Conservation (phyloP, 768 basidiomycete species). For the Mycena chlorophos region DNA sequence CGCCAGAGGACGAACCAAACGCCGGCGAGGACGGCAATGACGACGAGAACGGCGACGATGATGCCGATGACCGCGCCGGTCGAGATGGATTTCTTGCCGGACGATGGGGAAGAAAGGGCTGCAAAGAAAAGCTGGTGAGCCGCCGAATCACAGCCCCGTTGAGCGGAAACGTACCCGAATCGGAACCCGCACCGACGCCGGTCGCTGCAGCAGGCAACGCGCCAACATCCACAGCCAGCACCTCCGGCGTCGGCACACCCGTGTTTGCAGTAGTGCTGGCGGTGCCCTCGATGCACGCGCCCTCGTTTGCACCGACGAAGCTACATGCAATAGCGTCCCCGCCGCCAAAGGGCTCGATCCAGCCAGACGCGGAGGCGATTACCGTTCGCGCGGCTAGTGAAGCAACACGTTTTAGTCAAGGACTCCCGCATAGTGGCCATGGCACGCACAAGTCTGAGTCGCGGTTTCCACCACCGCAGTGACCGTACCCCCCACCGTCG, state of each 20-base stretch:
- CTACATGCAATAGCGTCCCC: background rate
- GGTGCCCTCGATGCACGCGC: background rate
- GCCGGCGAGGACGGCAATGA: background rate
- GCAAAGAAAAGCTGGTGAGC: background rate
- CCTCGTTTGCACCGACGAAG: background rate
- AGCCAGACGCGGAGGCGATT: conserved; percentile 7
- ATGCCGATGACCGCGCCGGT: background rate
- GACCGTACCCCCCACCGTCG: too few relatives aligned
- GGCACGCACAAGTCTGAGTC: too few relatives aligned
- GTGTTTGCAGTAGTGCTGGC: background rate
- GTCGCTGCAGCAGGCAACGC: background rate
- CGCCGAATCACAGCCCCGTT: background rate
- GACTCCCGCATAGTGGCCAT: too few relatives aligned
- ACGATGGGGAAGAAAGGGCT: too few relatives aligned
- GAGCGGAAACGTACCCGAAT: background rate
- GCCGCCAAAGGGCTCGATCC: background rate
- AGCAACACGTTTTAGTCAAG: background rate
- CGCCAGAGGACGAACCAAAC: background rate
- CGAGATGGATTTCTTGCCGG: too few relatives aligned
- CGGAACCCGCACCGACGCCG: background rate
- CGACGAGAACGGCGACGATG: background rate
- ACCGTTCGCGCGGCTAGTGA: background rate
- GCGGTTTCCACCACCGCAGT: too few relatives aligned
- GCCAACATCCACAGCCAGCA: background rate
- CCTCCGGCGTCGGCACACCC: conserved; percentile 1